Conservation (phyloP, 2,329 filamentous ascomycete genomes). For the Calonectria pteridis region DNA sequence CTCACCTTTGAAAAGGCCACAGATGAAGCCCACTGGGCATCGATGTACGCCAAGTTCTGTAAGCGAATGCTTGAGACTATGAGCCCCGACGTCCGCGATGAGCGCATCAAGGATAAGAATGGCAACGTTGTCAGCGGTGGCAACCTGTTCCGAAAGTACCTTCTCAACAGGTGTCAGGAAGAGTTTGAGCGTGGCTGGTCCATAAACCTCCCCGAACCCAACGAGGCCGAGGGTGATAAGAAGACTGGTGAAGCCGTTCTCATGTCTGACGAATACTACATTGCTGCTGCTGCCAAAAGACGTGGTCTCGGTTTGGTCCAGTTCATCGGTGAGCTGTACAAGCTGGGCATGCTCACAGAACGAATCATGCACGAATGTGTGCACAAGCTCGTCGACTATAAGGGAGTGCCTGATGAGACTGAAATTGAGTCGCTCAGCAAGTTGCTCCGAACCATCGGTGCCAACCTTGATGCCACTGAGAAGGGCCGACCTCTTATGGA, state of each 20-base stretch:
- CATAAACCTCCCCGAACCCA: conserved; percentile 81
- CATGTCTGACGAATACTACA: conserved; percentile 96
- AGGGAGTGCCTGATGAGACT: conserved; percentile 92
- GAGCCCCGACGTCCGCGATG: conserved; percentile 94
- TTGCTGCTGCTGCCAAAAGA: conserved; percentile 93
- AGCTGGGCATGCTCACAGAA: conserved; percentile 97
- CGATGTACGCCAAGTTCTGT: conserved; percentile 99
- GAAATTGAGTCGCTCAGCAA: conserved; percentile 97
- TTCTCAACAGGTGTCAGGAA: conserved; percentile 98
- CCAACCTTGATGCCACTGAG: conserved; percentile 84
- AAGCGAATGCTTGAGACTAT: conserved; percentile 96
- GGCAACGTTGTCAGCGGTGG: conserved; percentile 92
- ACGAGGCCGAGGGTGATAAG: conserved; percentile 73
- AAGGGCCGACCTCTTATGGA: conserved; percentile 91
- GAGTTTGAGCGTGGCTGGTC: conserved; percentile 99
- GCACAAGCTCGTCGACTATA: conserved; percentile 95
- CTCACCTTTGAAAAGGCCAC: conserved; percentile 99
- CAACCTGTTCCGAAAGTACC: conserved; percentile 96
- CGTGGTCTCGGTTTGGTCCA: conserved; percentile 97
- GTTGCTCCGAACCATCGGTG: conserved; percentile 91
- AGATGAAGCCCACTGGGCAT: conserved; percentile 97
- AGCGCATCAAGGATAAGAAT: conserved; percentile 91
- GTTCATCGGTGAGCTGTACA: conserved; percentile 99
- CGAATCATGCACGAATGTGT: conserved; percentile 99
- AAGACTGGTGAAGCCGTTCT: conserved; percentile 80